Conservation (phyloP, 352 stramenopile genomes). For the Phytophthora ramorum region DNA sequence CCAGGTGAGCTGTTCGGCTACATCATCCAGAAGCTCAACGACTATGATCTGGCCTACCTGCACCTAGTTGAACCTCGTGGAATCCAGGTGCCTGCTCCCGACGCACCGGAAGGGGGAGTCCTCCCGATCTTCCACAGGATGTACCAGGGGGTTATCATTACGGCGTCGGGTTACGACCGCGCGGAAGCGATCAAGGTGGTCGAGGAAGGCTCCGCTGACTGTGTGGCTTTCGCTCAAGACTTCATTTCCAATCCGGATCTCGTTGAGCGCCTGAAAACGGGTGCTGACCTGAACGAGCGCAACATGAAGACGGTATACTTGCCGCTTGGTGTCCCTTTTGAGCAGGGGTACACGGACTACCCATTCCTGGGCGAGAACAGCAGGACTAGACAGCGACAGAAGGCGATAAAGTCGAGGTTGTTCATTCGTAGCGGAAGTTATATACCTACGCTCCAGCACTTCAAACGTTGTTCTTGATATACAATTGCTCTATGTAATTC, state of each 20-base stretch:
- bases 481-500: no score
- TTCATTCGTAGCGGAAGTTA: no score
- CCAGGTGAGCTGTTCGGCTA: constrained; percentile 33
- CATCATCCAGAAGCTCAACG: constrained; percentile 29
- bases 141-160: constrained; percentile 53
- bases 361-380: constrained; percentile 18
- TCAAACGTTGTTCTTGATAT: no score
- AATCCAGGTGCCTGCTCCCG: constrained; percentile 9
- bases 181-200: constrained; percentile 34
- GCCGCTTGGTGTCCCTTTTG: constrained; percentile 15
- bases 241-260: constrained; percentile 66
- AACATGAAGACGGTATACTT: constrained; percentile 34
- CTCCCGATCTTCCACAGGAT: constrained; percentile 39
- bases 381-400: neutral
- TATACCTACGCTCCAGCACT: no score
- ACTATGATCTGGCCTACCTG: constrained; percentile 47
- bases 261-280: constrained; percentile 36
- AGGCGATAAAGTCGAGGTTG: no score
- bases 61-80: constrained; percentile 48
- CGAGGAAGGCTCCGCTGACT: constrained; percentile 34
- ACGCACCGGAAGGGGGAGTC: constrained; percentile 38
- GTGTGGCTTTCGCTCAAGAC: constrained; percentile 46
- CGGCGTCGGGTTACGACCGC: constrained; percentile 36
- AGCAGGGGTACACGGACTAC: constrained; percentile 39
- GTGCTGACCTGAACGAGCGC: constrained; percentile 31